phyloP scores from a whole-genome alignment of 331 rosid species.

The Dryas integrifolia region DNA sequence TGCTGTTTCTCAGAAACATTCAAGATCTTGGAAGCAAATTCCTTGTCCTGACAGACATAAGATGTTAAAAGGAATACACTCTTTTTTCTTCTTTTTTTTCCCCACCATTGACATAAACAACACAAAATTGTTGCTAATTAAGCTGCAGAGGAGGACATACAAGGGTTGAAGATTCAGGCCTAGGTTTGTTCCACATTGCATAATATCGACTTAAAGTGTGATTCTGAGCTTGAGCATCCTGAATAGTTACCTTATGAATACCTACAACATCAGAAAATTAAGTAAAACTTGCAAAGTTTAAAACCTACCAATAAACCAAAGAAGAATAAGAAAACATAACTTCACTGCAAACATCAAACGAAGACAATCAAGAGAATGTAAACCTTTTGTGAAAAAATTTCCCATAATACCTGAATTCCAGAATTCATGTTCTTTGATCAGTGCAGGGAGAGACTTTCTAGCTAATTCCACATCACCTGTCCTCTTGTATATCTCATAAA shows the following conservation, averaged over 20 bases:
- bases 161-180: slow-evolving; percentile 72
- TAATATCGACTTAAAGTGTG: slow-evolving; percentile 64
- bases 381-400: neutral
- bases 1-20: slow-evolving; percentile 45
- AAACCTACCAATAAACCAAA: neutral
- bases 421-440: slow-evolving; percentile 65
- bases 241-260: slow-evolving; percentile 60
- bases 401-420: slow-evolving; percentile 51
- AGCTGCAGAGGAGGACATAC: slow-evolving; percentile 37
- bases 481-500: slow-evolving; percentile 59
- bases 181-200: slow-evolving; percentile 90
- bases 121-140: slow-evolving; percentile 6
- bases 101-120: slow-evolving; percentile 5
- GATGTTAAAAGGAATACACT: slow-evolving; percentile 2
- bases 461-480: slow-evolving; percentile 63
- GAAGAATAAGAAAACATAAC: neutral
- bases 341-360: neutral
- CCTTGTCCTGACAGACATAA: slow-evolving; percentile 54
- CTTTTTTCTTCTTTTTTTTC: neutral
- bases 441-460: slow-evolving; percentile 65
- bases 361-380: neutral
- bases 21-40: slow-evolving; percentile 57
- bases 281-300: neutral
- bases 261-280: slow-evolving; percentile 34
- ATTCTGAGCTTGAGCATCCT: slow-evolving; percentile 49